Evolutionary conservation across 1,139 yeast species (phyloP).

Genomic region (Yamadazyma spencermartinsiae): DNA sequence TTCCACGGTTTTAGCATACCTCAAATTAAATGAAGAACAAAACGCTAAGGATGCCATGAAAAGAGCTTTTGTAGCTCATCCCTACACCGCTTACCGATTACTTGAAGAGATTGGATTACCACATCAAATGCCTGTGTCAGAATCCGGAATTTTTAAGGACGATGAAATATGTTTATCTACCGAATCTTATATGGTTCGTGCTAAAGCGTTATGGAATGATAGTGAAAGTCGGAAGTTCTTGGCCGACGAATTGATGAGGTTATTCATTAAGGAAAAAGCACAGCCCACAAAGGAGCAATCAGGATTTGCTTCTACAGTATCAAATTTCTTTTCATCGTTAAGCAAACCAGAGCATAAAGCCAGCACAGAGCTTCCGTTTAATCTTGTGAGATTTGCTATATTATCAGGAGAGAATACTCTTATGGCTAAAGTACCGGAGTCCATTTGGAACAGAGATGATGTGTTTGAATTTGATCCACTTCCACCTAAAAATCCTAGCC

Average conservation of each 20-base stretch:
- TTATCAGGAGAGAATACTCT: conserved; percentile 69
- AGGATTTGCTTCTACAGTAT: conserved; percentile 13
- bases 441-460: conserved; percentile 62
- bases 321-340: conserved; percentile 18
- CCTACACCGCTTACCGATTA: conserved; percentile 57
- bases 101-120: conserved; percentile 42
- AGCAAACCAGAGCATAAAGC: conserved; percentile 6
- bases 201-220: conserved; percentile 52
- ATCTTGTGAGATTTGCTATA: conserved; percentile 64
- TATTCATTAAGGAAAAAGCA: conserved; percentile 24
- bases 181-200: conserved; percentile 55
- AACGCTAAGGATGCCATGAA: conserved; percentile 49
- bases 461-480: conserved; percentile 68
- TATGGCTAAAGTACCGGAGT: conserved; percentile 66
- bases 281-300: conserved; percentile 13
- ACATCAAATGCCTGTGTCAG: conserved; percentile 20
- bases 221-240: conserved; percentile 47
- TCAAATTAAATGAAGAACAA: conserved; percentile 35
- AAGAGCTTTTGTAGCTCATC: conserved; percentile 56
- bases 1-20: conserved; percentile 64
- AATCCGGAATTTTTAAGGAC: conserved; percentile 22
- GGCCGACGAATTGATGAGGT: conserved; percentile 37
- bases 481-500: conserved; percentile 50
- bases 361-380: conserved; percentile 48
- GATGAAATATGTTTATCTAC: conserved; percentile 36